phyloP scores from a whole-genome alignment of 1,139 yeast genomes.

The Tardiomyces blankii region DNA sequence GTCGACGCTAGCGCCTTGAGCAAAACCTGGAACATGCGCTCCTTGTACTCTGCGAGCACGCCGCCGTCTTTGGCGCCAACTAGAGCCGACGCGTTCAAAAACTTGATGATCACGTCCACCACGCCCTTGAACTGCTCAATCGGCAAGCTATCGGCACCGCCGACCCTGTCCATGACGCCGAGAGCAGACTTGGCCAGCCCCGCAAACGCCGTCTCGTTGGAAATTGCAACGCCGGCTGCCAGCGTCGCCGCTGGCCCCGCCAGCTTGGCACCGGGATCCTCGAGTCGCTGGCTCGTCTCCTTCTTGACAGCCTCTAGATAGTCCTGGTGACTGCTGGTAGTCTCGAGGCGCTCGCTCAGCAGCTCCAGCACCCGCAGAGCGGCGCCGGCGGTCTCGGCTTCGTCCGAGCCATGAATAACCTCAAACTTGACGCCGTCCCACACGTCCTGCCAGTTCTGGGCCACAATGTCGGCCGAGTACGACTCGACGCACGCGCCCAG shows the following conservation, averaged over 20 bases:
- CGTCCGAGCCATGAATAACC: constrained; percentile 60
- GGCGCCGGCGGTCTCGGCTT: constrained; percentile 30
- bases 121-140: constrained; percentile 49
- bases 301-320: constrained; percentile 28
- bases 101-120: constrained; percentile 39
- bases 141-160: constrained; percentile 24
- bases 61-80: not conserved
- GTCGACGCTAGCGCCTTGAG: constrained; percentile 53
- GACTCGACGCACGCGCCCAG: constrained; percentile 43
- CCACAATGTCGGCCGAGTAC: constrained; percentile 37
- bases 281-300: constrained; percentile 50
- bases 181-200: constrained; percentile 20
- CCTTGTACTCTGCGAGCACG: constrained; percentile 38
- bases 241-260: constrained; percentile 22
- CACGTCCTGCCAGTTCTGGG: constrained; percentile 53
- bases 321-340: constrained; percentile 5
- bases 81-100: constrained; percentile 31
- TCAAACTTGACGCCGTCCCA: constrained; percentile 91
- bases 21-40: constrained; percentile 51
- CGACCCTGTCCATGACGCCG: constrained; percentile 16
- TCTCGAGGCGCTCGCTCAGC: constrained; percentile 2
- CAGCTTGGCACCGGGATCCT: constrained; percentile 40
- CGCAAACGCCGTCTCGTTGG: constrained; percentile 35
- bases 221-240: constrained; percentile 43
- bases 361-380: constrained; percentile 39